Evolutionary conservation across 1,284 basidiomycete species (phyloP).

Genomic region (Leucoagaricus sp.): DNA sequence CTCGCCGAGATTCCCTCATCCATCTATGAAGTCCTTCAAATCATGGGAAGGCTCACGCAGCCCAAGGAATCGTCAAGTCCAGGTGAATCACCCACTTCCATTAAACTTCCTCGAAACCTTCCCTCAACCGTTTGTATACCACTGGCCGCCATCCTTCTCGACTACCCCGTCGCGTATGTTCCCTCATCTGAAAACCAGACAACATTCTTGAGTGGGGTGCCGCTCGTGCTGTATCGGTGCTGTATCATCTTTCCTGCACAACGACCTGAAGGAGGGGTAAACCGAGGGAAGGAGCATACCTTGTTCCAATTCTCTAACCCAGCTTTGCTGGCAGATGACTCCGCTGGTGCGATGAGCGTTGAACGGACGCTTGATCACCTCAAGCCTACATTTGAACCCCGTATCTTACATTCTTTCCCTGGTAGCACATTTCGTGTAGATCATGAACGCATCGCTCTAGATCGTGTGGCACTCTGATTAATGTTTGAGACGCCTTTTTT

Average conservation of each 20-base stretch:
- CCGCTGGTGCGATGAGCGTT: neutral
- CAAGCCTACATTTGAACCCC: constrained; percentile 5
- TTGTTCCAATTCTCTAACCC: constrained; percentile 30
- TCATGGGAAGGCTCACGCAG: neutral
- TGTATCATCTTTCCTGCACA: constrained; percentile 20
- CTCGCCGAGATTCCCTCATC: neutral
- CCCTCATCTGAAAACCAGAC: constrained; percentile 34
- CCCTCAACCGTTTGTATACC: constrained; percentile 18
- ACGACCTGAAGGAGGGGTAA: neutral
- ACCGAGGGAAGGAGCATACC: constrained; percentile 13
- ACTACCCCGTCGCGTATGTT: constrained; percentile 58
- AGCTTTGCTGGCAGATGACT: constrained; percentile 13
- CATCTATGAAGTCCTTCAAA: neutral
- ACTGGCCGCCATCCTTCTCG: constrained; percentile 54
- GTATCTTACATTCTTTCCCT: neutral
- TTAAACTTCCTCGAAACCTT: constrained; percentile 11
- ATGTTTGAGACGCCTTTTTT: neutral
- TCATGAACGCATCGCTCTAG: constrained; percentile 4
- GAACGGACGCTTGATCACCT: neutral
- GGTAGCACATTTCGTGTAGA: neutral
- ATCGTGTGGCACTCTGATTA: constrained; percentile 13
- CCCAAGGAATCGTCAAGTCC: neutral
- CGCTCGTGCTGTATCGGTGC: constrained; percentile 50
- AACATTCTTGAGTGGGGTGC: constrained; percentile 41
- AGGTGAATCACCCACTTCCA: neutral